Percentiles rank a stretch among this genome's conserved stretches.
Evolutionary conservation across 1,139 yeast genomes (phyloP).

Genomic region (Petasospora rhodanensis): DNA sequence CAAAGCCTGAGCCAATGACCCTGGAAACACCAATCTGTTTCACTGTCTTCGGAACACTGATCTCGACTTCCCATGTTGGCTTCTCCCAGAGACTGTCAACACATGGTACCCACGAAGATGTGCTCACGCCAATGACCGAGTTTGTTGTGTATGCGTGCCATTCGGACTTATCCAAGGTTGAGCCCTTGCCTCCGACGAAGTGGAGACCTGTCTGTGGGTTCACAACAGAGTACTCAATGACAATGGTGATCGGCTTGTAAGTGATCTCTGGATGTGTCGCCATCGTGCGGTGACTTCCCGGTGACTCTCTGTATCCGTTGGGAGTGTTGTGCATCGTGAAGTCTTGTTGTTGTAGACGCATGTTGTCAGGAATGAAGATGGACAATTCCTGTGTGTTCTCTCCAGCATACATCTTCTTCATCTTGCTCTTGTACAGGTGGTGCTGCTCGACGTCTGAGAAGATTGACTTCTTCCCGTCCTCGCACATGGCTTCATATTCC

Average conservation of each 20-base stretch:
- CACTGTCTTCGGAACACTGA: slow-evolving; percentile 76
- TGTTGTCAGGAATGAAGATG: slow-evolving; percentile 66
- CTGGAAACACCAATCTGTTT: slow-evolving; percentile 59
- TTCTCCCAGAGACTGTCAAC: slow-evolving; percentile 85
- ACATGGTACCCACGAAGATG: slow-evolving; percentile 97
- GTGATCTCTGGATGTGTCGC: slow-evolving; percentile 39
- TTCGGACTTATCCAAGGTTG: slow-evolving; percentile 32
- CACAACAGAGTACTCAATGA: slow-evolving; percentile 59
- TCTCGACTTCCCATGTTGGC: slow-evolving; percentile 87
- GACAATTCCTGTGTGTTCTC: slow-evolving; percentile 69
- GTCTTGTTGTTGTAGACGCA: slow-evolving; percentile 60
- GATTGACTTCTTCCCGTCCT: slow-evolving; percentile 6
- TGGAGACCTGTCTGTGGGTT: slow-evolving; percentile 74
- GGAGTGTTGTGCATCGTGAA: slow-evolving; percentile 45
- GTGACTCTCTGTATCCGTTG: slow-evolving; percentile 32
- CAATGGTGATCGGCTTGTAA: slow-evolving; percentile 69
- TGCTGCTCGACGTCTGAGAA: slow-evolving; percentile 32
- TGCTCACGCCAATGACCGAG: slow-evolving; percentile 70
- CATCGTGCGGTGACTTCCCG: slow-evolving; percentile 32
- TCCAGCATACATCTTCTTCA: slow-evolving; percentile 58
- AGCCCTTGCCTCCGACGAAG: slow-evolving; percentile 55
- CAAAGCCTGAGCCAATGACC: slow-evolving; percentile 34
- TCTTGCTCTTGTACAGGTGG: slow-evolving; percentile 59
- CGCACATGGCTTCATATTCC: slow-evolving; percentile 19
- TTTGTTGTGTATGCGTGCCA: slow-evolving; percentile 92